Evolutionary conservation across 129 eudicot species (phyloP), one percentile per base, ranked within the genome.

Genomic region (carrot (Daucus carota)): DNA sequence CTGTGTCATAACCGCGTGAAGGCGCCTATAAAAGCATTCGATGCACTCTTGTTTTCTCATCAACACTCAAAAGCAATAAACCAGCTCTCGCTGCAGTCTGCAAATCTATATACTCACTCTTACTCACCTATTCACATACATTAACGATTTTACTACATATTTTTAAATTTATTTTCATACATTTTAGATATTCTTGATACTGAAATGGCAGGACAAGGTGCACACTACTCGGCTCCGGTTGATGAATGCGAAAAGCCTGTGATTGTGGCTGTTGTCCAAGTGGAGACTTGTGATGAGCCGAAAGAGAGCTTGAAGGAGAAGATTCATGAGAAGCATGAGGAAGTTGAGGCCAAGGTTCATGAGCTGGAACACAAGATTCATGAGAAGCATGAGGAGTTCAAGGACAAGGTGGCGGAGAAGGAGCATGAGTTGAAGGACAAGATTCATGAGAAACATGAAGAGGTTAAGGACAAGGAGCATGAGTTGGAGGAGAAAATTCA

Each of bases 121-220:
- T 2, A 18, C 14, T 8, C 47, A 16, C 47, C 28, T 18, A 40
- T 36, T 70, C 48, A 14, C 15, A 7, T 4, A 32, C 28, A 34
- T 67, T 67, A 0, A 0, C 26, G 15, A 16, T 67, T 34, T 6
- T 12, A 31, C 20, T 32, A 17, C n/a, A 34, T 15, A 34, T 33
- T 1, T 4, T 66, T 66, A 1, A 6, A 32, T 13, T 16, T 28
- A 28, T 62, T 3, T 29, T 11, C 29, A 22, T 13, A 26, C 1
- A 9, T 59, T 12, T 26, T 8, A 0, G 0, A 0, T 28, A 29
- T 63, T 15, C 22, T 15, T 63, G 38, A 62, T 29, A 63, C 24
- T 68, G 26, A 68, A 9, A 68, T 68, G 73, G 73, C 73, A 33
- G 73, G 24, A 68, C 26, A 68, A 20, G 73, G 43, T 33, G 73